Conservation (phyloP, 164 flowering plant genomes). For the Vitis rupestris region DNA sequence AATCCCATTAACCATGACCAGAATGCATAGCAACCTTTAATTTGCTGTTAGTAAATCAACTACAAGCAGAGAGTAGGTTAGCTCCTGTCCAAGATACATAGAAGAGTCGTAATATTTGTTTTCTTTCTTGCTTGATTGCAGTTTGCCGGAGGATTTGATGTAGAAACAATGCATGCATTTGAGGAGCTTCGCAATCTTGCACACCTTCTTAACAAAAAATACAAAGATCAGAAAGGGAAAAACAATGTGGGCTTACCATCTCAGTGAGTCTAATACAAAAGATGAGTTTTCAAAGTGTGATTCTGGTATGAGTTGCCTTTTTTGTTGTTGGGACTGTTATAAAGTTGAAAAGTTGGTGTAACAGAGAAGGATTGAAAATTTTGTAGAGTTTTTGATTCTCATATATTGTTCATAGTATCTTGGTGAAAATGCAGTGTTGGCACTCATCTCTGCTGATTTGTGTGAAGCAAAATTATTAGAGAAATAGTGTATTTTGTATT, state of each 20-base stretch:
- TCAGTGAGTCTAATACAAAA: conserved; percentile 39
- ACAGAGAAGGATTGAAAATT: not conserved
- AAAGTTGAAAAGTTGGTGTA: not conserved
- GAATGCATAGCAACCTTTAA: not conserved
- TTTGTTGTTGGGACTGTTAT: not conserved
- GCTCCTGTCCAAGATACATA: not conserved
- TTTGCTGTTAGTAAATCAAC: not conserved
- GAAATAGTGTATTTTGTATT: not conserved
- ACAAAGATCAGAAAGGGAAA: conserved; percentile 2
- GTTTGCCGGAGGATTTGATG: conserved; percentile 99
- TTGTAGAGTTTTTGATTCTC: not conserved
- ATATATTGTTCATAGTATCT: not conserved
- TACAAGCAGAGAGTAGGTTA: not conserved
- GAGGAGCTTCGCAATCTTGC: conserved; percentile 84
- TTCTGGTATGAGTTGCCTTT: not conserved
- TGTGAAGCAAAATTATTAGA: too few species aligned
- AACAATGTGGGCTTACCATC: conserved; percentile 33
- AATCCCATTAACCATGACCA: not conserved
- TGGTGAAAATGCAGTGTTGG: not conserved
- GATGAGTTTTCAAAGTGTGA: not conserved
- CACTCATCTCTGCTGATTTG: too few species aligned
- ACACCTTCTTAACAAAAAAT: conserved; percentile 46
- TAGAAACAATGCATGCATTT: conserved; percentile 91
- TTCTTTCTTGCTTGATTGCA: conserved; percentile 29
- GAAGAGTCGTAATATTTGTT: not conserved